phyloP scores from a whole-genome alignment of 2,329 filamentous ascomycete genomes.

The Cercospora canescens region DNA sequence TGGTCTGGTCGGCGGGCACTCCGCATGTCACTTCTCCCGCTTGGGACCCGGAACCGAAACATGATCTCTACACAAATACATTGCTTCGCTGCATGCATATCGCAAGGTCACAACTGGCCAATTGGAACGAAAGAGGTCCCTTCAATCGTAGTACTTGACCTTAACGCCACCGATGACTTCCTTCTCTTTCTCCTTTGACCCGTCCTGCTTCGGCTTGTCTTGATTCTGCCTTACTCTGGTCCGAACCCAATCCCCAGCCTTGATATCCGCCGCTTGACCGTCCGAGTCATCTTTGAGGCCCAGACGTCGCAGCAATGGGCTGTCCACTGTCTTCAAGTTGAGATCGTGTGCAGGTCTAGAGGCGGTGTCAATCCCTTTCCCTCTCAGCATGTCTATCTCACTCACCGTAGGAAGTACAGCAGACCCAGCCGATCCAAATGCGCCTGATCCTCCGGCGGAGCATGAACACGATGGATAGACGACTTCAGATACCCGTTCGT shows the following conservation, averaged over 20 bases:
- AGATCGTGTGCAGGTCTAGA: slow-evolving; percentile 30
- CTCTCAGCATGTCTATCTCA: background rate
- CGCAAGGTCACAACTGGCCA: background rate
- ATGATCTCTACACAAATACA: background rate
- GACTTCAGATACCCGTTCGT: slow-evolving; percentile 49
- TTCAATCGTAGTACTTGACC: slow-evolving; percentile 34
- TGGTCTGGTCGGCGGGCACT: background rate
- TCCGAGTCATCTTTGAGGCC: slow-evolving; percentile 25
- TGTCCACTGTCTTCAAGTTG: slow-evolving; percentile 30
- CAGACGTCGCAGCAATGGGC: slow-evolving; percentile 27
- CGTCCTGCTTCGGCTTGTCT: slow-evolving; percentile 25
- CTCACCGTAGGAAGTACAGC: slow-evolving; percentile 42
- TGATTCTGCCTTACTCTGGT: slow-evolving; percentile 32
- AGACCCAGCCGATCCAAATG: slow-evolving; percentile 46
- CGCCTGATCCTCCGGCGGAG: slow-evolving; percentile 51
- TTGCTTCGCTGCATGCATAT: background rate
- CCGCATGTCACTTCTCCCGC: background rate
- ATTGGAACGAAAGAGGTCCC: background rate
- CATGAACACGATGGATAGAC: slow-evolving; percentile 52
- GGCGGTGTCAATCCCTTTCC: background rate
- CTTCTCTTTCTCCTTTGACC: slow-evolving; percentile 30
- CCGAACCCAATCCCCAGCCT: slow-evolving; percentile 32
- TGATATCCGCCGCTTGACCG: slow-evolving; percentile 26
- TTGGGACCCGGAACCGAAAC: background rate
- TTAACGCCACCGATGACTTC: slow-evolving; percentile 35